Base-by-base conservation (phyloP, 805 yeast species). In the Candida adriatica region DNA sequence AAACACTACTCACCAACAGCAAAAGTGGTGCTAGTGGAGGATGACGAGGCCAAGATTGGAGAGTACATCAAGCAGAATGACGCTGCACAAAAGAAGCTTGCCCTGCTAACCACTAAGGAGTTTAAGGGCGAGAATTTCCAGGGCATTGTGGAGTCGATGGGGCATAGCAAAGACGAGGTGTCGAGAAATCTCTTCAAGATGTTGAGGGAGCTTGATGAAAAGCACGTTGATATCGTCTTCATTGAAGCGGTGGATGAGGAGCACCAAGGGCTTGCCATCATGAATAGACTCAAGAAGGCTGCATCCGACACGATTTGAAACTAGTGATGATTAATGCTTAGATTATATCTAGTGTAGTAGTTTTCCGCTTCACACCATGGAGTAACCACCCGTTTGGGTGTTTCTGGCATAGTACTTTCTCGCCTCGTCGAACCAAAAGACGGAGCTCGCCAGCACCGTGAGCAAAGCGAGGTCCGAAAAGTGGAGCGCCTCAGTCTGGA, bases 1-100 rank as follows among this genome's bases (percentile, higher is more conserved):
- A 77, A 83, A 45, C 98, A 92, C 55, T 92, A 92, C 55, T 83
- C 96, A 0, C 98, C 98, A 4, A 69, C 70, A 2, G 95, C 96
- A 0, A 75, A 70, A 37, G 97, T 92, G 4, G 61, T 81, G 0
- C 56, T 88, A 5, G 74, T 86, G 40, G 63, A 70, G 34, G 71
- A 77, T 0, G 71, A 77, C 0, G 42, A 43, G 16, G 19, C 23
- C 1, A 21, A 31, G 1, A 49, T 48, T 9, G 6, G 36, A 2
- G 29, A 37, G 1, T 66, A 61, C 2, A 44, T 73, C 11, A 26
- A 35, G n/a, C 24, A 49, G 0, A 44, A 57, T 20, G 35, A 48
- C 10, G 26, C 48, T 1, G 32, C 41, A n/a, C 43, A 43, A 3
- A 37, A 40, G 15, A 69, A 62, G 33, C 47, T 77, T 9, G 88